These are phyloP conservation scores for Calonectria fujianensis DNA, from an alignment of 2,329 filamentous ascomycete species.

Conservation along the genomic window DNA sequence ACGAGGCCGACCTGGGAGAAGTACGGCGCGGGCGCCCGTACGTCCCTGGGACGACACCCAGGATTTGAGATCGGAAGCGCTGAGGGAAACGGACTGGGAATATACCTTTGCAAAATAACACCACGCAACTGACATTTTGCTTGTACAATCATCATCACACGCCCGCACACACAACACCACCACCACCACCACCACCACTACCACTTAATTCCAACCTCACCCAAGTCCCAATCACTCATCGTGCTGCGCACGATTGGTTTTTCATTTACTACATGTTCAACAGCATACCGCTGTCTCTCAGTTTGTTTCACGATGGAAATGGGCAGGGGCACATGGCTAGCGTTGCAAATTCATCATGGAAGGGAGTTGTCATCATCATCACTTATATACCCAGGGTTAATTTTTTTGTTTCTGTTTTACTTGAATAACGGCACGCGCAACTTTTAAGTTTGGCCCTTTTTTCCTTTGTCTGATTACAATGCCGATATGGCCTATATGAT, in stretches of 20 bases:
- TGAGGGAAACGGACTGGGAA: background rate
- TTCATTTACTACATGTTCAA: conserved; percentile 15
- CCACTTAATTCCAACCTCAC: conserved; percentile 25
- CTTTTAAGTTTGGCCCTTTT: conserved; percentile 29
- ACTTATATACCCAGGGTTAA: conserved; percentile 55
- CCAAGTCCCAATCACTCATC: conserved; percentile 18
- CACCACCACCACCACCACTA: background rate
- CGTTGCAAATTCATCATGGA: conserved; percentile 45
- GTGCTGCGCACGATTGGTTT: conserved; percentile 26
- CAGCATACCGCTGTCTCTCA: conserved; percentile 21
- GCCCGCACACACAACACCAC: background rate
- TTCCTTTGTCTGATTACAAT: conserved; percentile 29
- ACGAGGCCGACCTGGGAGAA: conserved; percentile 65
- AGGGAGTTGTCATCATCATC: conserved; percentile 42
- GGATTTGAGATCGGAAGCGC: conserved; percentile 50
- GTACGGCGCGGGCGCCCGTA: conserved; percentile 65
- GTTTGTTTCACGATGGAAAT: conserved; percentile 35
- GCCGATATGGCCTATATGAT: conserved; percentile 16
- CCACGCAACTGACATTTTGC: background rate
- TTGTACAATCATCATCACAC: conserved; percentile 1
- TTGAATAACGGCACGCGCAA: conserved; percentile 6
- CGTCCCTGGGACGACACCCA: conserved; percentile 62
- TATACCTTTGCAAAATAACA: background rate
- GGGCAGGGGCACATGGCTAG: conserved; percentile 32
- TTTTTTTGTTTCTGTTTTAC: conserved; percentile 26